Evolutionary conservation across 768 basidiomycete species (phyloP).

Genomic region (Leucogyrophana mollusca): DNA sequence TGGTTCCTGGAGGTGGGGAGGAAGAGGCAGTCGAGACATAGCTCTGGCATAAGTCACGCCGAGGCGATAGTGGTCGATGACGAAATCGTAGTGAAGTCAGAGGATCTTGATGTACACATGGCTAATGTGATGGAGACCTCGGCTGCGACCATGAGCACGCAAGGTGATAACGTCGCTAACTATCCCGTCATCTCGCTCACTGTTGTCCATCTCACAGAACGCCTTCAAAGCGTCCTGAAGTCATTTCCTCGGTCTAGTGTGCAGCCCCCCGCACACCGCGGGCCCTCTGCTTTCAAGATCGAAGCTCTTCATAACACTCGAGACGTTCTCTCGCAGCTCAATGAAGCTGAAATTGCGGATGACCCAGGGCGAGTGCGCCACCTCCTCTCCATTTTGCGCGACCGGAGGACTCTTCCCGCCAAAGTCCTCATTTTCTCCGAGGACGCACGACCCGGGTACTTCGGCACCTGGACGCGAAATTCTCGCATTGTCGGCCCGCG

Average conservation of each 20-base stretch:
- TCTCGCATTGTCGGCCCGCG: conserved; percentile 81
- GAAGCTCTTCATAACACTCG: conserved; percentile 39
- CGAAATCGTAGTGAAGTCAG: conserved; percentile 30
- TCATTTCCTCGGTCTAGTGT: conserved; percentile 29
- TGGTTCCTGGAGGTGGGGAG: conserved; percentile 47
- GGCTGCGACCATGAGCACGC: conserved; percentile 32
- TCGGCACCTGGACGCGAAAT: conserved; percentile 89
- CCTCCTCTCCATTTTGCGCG: conserved; percentile 58
- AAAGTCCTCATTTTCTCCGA: conserved; percentile 84
- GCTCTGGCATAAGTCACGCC: conserved; percentile 24
- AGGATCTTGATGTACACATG: conserved; percentile 3
- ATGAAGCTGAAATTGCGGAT: conserved; percentile 75
- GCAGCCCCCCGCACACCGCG: conserved; percentile 20
- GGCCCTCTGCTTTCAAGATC: conserved; percentile 24
- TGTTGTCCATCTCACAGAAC: conserved; percentile 19
- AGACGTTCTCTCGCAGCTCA: conserved; percentile 58
- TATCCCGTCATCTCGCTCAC: conserved; percentile 31
- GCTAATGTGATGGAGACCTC: conserved; percentile 13
- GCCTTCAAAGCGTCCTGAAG: conserved; percentile 13
- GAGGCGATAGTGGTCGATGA: conserved; percentile 65
- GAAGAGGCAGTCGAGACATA: conserved; percentile 21
- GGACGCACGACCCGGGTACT: conserved; percentile 89
- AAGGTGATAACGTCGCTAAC: conserved; percentile 35
- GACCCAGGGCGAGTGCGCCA: conserved; percentile 67
- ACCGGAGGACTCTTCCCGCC: conserved; percentile 62